phyloP scores from a whole-genome alignment of 2,329 filamentous ascomycete genomes.

The Nemania bipapillata region DNA sequence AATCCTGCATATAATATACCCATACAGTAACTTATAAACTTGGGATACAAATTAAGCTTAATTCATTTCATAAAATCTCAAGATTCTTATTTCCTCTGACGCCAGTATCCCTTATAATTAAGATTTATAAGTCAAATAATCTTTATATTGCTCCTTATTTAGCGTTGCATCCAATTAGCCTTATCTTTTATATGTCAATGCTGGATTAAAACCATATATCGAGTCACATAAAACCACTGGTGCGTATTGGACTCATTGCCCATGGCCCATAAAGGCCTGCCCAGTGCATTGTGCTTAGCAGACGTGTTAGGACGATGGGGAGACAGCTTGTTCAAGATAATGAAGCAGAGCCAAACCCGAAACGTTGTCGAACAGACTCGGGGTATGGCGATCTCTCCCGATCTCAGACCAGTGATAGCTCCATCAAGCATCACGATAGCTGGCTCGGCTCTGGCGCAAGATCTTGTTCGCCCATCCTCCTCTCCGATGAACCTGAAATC shows the following conservation, averaged over 20 bases:
- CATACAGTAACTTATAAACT: no score
- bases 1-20: no score
- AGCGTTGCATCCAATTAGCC: not conserved
- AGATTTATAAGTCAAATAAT: not conserved
- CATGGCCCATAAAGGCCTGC: not conserved
- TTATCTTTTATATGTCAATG: not conserved
- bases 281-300: not conserved
- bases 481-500: conserved; percentile 32
- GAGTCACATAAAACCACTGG: not conserved
- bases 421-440: conserved; percentile 23
- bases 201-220: not conserved
- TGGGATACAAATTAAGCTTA: not conserved
- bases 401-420: conserved; percentile 7
- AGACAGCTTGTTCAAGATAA: not conserved
- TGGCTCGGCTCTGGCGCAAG: conserved; percentile 26
- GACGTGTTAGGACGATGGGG: conserved; percentile 4
- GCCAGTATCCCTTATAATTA: not conserved
- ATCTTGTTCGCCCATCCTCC: conserved; percentile 27
- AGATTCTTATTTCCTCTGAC: not conserved
- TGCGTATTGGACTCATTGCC: not conserved
- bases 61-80: not conserved
- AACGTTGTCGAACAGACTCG: conserved; percentile 31
- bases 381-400: conserved; percentile 27
- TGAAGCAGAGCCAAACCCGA: conserved; percentile 13
- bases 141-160: not conserved